Evolutionary conservation across 2,329 filamentous ascomycete genomes (phyloP).

Genomic region (Verticillium albo-atrum): DNA sequence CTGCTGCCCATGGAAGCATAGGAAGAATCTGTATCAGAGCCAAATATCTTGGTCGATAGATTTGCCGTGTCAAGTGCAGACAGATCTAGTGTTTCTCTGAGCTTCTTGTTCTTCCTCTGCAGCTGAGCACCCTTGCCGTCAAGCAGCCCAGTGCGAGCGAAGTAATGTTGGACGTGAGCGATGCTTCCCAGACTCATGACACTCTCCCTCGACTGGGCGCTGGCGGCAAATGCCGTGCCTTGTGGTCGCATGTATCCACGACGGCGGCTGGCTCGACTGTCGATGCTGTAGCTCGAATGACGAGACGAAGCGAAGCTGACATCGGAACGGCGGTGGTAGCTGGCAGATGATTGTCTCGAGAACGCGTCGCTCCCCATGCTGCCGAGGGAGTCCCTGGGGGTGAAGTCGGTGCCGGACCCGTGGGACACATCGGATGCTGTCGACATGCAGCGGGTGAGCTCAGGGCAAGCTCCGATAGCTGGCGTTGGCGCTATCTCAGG

Average conservation of each 20-base stretch:
- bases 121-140: constrained; percentile 90
- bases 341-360: constrained; percentile 62
- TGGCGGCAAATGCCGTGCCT: constrained; percentile 84
- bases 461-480: constrained; percentile 54
- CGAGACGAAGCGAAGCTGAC: constrained; percentile 33
- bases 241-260: constrained; percentile 86
- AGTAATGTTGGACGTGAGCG: constrained; percentile 96
- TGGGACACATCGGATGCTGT: constrained; percentile 56
- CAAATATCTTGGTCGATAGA: constrained; percentile 33
- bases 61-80: constrained; percentile 39
- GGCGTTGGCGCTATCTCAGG: constrained; percentile 59
- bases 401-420: constrained; percentile 44
- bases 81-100: constrained; percentile 54
- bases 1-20: constrained; percentile 58
- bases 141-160: constrained; percentile 86
- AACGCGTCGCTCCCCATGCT: constrained; percentile 53
- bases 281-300: constrained; percentile 41
- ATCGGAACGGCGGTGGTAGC: constrained; percentile 43
- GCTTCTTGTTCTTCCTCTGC: constrained; percentile 64
- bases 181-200: constrained; percentile 96
- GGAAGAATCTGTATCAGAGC: constrained; percentile 52
- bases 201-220: constrained; percentile 84
- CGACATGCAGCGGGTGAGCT: constrained; percentile 61
- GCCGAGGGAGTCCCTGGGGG: constrained; percentile 50
- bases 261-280: constrained; percentile 42